Conservation (phyloP, 2,329 filamentous ascomycete genomes). For the Claviceps spartinae region DNA sequence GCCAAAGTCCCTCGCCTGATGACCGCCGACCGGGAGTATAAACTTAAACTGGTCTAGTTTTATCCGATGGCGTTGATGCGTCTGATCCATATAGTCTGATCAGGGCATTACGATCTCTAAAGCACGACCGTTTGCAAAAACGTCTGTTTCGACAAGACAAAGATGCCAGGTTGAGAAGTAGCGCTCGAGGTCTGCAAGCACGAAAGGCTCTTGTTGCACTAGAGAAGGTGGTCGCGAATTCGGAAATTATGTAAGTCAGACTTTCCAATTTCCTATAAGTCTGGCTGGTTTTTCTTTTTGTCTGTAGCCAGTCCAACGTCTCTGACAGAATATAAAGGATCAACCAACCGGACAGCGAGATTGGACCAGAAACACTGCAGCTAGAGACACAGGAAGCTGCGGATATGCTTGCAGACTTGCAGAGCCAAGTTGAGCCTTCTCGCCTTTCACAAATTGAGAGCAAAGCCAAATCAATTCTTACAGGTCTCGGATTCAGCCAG, state of each 20-base stretch:
- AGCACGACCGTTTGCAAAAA: conserved; percentile 47
- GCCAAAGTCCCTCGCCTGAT: too few species aligned
- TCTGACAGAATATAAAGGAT: conserved; percentile 18
- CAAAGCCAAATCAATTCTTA: conserved; percentile 51
- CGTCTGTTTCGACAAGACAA: conserved; percentile 58
- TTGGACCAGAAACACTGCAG: conserved; percentile 42
- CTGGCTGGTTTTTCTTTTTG: background rate
- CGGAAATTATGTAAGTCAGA: conserved; percentile 32
- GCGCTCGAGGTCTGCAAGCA: conserved; percentile 59
- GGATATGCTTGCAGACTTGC: conserved; percentile 55
- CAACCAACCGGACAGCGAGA: conserved; percentile 39
- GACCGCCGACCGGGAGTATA: background rate
- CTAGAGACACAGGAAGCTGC: conserved; percentile 55
- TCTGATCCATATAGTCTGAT: conserved; percentile 44
- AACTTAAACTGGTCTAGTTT: conserved; percentile 22
- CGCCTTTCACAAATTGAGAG: conserved; percentile 50
- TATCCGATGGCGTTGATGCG: conserved; percentile 46
- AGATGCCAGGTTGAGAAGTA: conserved; percentile 60
- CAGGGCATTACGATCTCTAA: conserved; percentile 45
- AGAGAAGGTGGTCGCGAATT: conserved; percentile 52
- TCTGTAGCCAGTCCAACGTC: background rate
- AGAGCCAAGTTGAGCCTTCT: conserved; percentile 53
- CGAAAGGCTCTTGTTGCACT: conserved; percentile 59
- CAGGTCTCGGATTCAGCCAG: conserved; percentile 59
- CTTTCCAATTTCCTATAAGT: too few species aligned